Conservation (phyloP, 768 basidiomycete genomes). For the Lactarius vividus region DNA sequence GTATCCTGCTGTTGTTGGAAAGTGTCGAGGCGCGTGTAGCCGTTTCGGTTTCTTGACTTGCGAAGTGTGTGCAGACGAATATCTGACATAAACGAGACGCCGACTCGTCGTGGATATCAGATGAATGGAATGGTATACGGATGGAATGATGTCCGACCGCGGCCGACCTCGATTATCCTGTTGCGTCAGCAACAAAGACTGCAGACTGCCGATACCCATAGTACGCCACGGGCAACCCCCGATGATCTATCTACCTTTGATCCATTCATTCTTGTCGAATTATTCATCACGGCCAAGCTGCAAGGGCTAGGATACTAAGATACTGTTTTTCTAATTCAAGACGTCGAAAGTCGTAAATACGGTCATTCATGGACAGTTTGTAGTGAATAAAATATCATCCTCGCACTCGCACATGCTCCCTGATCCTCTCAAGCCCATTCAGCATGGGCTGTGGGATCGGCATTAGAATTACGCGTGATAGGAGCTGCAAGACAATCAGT, state of each 20-base stretch:
- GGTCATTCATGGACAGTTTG: too few species aligned
- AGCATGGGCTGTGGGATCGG: too few species aligned
- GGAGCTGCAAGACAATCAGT: too few species aligned
- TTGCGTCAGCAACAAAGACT: not conserved
- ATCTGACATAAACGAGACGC: constrained; percentile 26
- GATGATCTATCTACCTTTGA: not conserved
- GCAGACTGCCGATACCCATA: not conserved
- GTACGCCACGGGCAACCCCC: not conserved
- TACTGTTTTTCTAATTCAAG: too few species aligned
- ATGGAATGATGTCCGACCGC: not conserved
- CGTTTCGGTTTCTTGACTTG: constrained; percentile 15
- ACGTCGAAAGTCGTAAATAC: too few species aligned
- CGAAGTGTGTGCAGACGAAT: constrained; percentile 24
- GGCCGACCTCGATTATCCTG: not conserved
- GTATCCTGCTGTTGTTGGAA: constrained; percentile 1
- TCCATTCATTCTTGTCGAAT: not conserved
- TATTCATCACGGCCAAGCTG: too few species aligned
- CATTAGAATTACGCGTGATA: too few species aligned
- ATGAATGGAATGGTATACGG: not conserved
- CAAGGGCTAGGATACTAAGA: too few species aligned
- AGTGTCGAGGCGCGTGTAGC: constrained; percentile 14
- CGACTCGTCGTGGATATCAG: constrained; percentile 14
- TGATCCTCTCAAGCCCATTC: too few species aligned
- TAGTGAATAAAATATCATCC: too few species aligned
- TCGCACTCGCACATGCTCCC: too few species aligned